Conservation (phyloP, 164 flowering plant species). For the Umbilicus rupestris region DNA sequence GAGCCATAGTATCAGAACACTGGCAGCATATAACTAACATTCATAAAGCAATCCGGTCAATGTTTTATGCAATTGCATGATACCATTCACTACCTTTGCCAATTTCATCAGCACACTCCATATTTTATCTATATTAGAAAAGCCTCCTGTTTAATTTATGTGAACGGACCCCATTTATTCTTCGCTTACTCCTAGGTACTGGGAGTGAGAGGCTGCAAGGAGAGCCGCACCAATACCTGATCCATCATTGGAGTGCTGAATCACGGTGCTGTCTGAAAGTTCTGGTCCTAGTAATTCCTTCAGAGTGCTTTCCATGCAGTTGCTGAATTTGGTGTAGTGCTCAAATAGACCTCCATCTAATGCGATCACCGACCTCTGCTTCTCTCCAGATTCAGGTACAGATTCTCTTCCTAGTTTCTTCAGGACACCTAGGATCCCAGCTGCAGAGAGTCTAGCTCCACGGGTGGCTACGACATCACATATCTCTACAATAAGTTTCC, state of each 20-base stretch:
- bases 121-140: neutral
- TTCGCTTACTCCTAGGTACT: neutral
- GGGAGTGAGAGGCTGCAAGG: slow-evolving; percentile 89
- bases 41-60: no score
- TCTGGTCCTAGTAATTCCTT: slow-evolving; percentile 69
- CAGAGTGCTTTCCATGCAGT: slow-evolving; percentile 47
- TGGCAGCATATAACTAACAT: no score
- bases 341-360: slow-evolving; percentile 84
- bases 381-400: slow-evolving; percentile 38
- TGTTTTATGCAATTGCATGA: neutral
- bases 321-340: slow-evolving; percentile 69
- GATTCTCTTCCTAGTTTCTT: slow-evolving; percentile 82
- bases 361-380: slow-evolving; percentile 61
- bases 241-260: slow-evolving; percentile 72
- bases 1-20: no score
- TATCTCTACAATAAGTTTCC: slow-evolving; percentile 64
- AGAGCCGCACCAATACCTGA: slow-evolving; percentile 95
- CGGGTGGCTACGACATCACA: slow-evolving; percentile 78
- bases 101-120: neutral
- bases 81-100: neutral
- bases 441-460: slow-evolving; percentile 82
- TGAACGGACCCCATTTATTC: neutral
- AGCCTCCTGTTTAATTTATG: neutral
- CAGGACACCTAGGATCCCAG: slow-evolving; percentile 76
- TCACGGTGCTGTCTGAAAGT: slow-evolving; percentile 24